Evolutionary conservation across 352 stramenopile species (phyloP), one percentile per base, ranked within the genome.

Genomic region (Globisporangium nunn): DNA sequence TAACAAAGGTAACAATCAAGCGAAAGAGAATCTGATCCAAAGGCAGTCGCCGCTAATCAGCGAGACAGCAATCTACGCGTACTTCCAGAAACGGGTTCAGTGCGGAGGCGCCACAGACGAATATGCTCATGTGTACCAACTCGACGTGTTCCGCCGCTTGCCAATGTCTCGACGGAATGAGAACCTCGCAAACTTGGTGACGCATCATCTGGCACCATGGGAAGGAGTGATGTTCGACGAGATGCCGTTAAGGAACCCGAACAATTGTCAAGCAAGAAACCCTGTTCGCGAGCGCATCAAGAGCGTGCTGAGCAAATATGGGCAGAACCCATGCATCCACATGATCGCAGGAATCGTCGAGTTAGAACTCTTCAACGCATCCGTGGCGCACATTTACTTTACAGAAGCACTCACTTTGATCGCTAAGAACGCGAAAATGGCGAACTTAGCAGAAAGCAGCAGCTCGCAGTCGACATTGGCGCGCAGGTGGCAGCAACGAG

Each of bases 331-430:
- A 2, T 78, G 70, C 35, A 68, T 67, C 6, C 70, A 76, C 51
- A 81, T 85, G 74, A 59, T 78, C 35, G 72, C 68, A 15, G 74
- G 74, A 0, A 73, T 81, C 54, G 71, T 80, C 30, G 74, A 78
- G 33, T 53, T 85, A 28, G 64, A 85, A n/a, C 54, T 66, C 2
- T 80, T 74, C 51, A 79, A 80, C 41, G 72, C 66, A 6, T 63
- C 54, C 7, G 28, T 58, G 2, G 74, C 74, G 2, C 46, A 69
- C 39, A 56, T 74, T 11, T 65, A 78, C 51, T 81, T 85, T 31
- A 75, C 67, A 0, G 63, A 78, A 37, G 74, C 71, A 5, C 61
- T 85, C 28, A 59, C 56, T 15, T 45, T 70, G 12, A 62, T 85
- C 0, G 64, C 71, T 8, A 63, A 50, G 40, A 58, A 49, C 10